phyloP scores from a whole-genome alignment of 2,329 filamentous ascomycete genomes.

The Hypocrella siamensis region DNA sequence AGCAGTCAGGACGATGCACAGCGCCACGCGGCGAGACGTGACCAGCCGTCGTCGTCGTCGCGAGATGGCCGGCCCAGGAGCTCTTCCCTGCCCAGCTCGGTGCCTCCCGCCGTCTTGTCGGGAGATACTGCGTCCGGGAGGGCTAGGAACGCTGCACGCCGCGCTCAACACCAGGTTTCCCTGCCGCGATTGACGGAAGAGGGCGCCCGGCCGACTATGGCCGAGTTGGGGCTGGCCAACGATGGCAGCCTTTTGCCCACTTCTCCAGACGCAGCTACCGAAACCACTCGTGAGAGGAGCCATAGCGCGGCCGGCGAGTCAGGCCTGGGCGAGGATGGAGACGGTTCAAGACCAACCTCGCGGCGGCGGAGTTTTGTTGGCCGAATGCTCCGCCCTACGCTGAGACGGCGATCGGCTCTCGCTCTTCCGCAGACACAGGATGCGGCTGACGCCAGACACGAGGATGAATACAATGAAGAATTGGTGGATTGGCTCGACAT shows the following conservation, averaged over 20 bases:
- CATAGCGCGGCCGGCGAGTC: slow-evolving; percentile 1
- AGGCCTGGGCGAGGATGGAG: neutral
- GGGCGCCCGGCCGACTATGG: slow-evolving; percentile 17
- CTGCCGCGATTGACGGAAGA: slow-evolving; percentile 25
- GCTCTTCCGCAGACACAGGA: slow-evolving; percentile 1
- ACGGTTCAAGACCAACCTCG: neutral
- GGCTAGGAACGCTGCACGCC: slow-evolving; percentile 15
- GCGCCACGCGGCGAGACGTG: neutral
- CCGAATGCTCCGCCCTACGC: slow-evolving; percentile 2
- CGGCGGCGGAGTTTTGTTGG: slow-evolving; percentile 3
- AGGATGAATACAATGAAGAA: slow-evolving; percentile 21
- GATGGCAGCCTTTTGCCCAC: slow-evolving; percentile 7
- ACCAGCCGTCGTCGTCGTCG: neutral
- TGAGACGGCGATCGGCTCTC: slow-evolving; percentile 1
- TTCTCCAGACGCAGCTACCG: slow-evolving; percentile 11
- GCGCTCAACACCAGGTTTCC: slow-evolving; percentile 16
- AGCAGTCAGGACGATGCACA: neutral
- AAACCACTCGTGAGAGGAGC: neutral
- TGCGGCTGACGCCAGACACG: slow-evolving; percentile 6
- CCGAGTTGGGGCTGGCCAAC: slow-evolving; percentile 13
- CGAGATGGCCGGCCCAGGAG: slow-evolving; percentile 15
- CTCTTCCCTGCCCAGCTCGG: slow-evolving; percentile 17
- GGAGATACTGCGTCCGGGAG: slow-evolving; percentile 7
- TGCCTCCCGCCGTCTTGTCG: slow-evolving; percentile 8
- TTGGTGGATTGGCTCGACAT: slow-evolving; percentile 24